phyloP scores from a whole-genome alignment of 2,329 filamentous ascomycete genomes.

The Mariannaea elegans region DNA sequence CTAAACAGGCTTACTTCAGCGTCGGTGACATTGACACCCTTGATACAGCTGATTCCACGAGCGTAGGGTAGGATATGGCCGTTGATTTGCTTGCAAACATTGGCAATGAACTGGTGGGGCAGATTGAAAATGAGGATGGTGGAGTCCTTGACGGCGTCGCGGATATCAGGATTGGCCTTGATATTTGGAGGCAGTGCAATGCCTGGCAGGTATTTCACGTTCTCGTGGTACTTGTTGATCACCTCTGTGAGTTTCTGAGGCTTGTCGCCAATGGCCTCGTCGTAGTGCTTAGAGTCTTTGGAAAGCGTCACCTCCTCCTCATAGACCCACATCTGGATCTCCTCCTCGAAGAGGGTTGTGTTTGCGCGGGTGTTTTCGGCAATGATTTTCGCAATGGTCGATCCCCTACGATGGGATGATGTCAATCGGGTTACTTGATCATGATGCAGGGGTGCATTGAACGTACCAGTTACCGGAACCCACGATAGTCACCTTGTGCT shows the following conservation, averaged over 20 bases:
- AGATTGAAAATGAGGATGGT: conserved; percentile 96
- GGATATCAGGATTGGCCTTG: conserved; percentile 81
- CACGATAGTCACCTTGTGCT: conserved; percentile 92
- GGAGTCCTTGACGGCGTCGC: conserved; percentile 82
- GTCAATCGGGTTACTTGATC: background rate
- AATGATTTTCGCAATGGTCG: conserved; percentile 95
- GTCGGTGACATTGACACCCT: conserved; percentile 92
- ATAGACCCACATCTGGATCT: conserved; percentile 99
- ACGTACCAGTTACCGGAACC: conserved; percentile 94
- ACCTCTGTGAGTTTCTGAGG: conserved; percentile 88
- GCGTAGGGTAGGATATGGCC: conserved; percentile 93
- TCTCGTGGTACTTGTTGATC: conserved; percentile 94
- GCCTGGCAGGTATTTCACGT: conserved; percentile 96
- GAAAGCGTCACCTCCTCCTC: conserved; percentile 87
- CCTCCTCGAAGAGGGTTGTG: conserved; percentile 81
- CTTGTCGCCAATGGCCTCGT: conserved; percentile 67
- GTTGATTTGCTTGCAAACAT: conserved; percentile 83
- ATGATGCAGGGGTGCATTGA: background rate
- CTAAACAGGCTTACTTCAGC: conserved; percentile 90
- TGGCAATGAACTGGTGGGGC: conserved; percentile 93
- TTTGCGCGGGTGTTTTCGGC: conserved; percentile 88
- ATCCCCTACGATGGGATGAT: conserved; percentile 72
- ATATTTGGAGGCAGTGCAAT: conserved; percentile 85
- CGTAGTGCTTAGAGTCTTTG: conserved; percentile 77
- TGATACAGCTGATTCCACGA: conserved; percentile 95